Base-by-base conservation (phyloP, 169 alveolate species). In the Plasmodium coatneyi region DNA sequence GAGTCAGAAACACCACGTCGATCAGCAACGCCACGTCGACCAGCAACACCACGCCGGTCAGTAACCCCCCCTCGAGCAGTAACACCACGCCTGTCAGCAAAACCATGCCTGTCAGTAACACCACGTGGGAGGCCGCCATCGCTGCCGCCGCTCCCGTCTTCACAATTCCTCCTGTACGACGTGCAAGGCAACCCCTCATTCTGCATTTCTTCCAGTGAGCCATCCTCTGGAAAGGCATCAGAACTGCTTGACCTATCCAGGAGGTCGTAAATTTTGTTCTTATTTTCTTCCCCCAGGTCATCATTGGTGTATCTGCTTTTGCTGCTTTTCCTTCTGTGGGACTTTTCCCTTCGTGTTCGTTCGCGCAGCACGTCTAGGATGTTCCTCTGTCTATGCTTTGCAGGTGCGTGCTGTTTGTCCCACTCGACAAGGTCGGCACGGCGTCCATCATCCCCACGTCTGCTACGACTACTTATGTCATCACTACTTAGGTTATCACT, bases 241-340 rank as follows among this genome's bases (percentile, higher is more conserved):
- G 22, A 6, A 14, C 41, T 36, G 16, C 81, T 79, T 46, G 86
- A 76, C 28, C 16, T 36, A 19, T 87, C 72, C 19, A 54, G 80
- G 19, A 39, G 46, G 10, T 46, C 81, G 19, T 43, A 36, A 54
- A 87, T 87, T 54, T 78, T 87, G 16, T 87, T 78, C 30, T 87
- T 87, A 39, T 56, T 78, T 56, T 78, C 89, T 32, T 78, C 82
- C 43, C 46, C 89, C 12, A 87, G 16, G 56, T 0, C 6, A 54
- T 39, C 82, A 78, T 87, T 87, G 32, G 52, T 76, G 49, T 87
- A 87, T 60, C 81, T 78, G 16, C 49, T 36, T 78, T 87, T 87
- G 32, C 16, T 43, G 3, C 19, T 78, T 87, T 60, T 87, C 81
- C 81, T 87, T 87, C 46, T 87, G 34, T 78, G 70, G 28, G 82